phyloP scores from a whole-genome alignment of 2,329 filamentous ascomycete species.

The Chaetomium globosum region DNA sequence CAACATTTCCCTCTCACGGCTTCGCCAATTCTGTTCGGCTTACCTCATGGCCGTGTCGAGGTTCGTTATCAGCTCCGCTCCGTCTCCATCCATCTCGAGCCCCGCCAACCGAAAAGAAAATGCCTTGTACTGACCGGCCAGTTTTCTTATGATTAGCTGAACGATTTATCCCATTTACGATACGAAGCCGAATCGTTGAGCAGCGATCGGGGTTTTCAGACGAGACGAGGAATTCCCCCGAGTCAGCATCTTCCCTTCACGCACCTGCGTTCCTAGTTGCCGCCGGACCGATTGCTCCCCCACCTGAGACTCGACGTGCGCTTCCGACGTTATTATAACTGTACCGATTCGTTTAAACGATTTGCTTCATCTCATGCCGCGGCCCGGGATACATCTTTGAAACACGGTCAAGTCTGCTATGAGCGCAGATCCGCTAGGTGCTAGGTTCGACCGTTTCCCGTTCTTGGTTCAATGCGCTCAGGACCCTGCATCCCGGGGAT shows the following conservation, averaged over 20 bases:
- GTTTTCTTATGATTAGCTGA: conserved; percentile 18
- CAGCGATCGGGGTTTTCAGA: conserved; percentile 18
- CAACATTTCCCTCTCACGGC: conserved; percentile 13
- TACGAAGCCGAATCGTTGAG: conserved; percentile 30
- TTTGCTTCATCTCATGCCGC: conserved; percentile 26
- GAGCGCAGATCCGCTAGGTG: conserved; percentile 61
- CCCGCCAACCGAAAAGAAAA: conserved; percentile 25
- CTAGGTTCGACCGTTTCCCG: conserved; percentile 47
- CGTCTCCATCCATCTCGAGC: conserved; percentile 9
- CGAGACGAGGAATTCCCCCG: conserved; percentile 10
- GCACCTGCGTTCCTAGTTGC: conserved; percentile 12
- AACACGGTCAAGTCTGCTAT: conserved; percentile 54
- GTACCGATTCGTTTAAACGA: conserved; percentile 4
- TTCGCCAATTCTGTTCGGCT: conserved; percentile 22
- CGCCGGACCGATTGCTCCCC: conserved; percentile 21
- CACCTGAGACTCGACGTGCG: conserved; percentile 15
- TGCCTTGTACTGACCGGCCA: conserved; percentile 29
- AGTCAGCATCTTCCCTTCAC: conserved; percentile 26
- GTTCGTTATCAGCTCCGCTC: conserved; percentile 23
- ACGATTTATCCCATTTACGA: conserved; percentile 28
- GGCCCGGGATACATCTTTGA: conserved; percentile 29
- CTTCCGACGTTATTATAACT: conserved; percentile 8
- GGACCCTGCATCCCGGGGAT: conserved; percentile 10
- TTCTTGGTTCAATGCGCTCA: conserved; percentile 13
- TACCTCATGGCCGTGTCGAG: conserved; percentile 14